phyloP scores from a whole-genome alignment of 2,329 filamentous ascomycete species.

The Curvularia sp. region DNA sequence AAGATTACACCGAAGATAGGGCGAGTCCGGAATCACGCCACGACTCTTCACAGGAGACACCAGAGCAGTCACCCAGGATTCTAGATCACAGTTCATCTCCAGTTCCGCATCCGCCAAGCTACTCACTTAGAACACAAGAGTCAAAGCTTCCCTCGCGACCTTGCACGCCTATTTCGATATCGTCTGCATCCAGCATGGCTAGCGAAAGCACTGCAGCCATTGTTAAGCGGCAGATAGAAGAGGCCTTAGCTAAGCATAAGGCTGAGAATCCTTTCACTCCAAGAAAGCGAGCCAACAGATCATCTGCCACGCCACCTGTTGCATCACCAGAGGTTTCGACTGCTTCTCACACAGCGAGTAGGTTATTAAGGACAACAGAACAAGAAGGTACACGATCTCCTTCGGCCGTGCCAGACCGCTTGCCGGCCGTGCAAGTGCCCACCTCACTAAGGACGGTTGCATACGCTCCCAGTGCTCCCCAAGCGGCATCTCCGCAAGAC shows the following conservation, averaged over 20 bases:
- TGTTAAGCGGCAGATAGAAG: conserved; percentile 18
- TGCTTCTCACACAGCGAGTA: conserved; percentile 7
- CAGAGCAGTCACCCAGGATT: conserved; percentile 19
- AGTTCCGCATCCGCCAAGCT: conserved; percentile 31
- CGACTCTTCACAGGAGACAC: conserved; percentile 45
- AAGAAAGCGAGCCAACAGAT: conserved; percentile 8
- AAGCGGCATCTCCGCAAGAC: conserved; percentile 7
- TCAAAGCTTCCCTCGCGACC: conserved; percentile 33
- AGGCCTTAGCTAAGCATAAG: conserved; percentile 16
- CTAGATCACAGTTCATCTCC: conserved; percentile 28
- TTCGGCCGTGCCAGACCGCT: conserved; percentile 44
- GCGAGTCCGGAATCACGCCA: conserved; percentile 33
- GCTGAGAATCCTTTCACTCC: conserved; percentile 25
- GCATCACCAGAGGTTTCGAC: not conserved
- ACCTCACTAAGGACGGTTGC: conserved; percentile 41
- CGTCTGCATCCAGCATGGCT: conserved; percentile 28
- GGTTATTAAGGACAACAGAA: conserved; percentile 7
- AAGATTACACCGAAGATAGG: conserved; percentile 1
- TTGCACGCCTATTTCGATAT: conserved; percentile 23
- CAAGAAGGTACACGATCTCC: conserved; percentile 44
- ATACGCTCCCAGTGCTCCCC: conserved; percentile 24
- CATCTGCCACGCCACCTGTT: conserved; percentile 10
- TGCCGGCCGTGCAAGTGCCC: conserved; percentile 31
- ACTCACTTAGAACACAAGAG: conserved; percentile 29
- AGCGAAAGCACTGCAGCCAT: conserved; percentile 16